Base-by-base conservation (phyloP, 139 green algal genomes). In the Tetraselmis striata region DNA sequence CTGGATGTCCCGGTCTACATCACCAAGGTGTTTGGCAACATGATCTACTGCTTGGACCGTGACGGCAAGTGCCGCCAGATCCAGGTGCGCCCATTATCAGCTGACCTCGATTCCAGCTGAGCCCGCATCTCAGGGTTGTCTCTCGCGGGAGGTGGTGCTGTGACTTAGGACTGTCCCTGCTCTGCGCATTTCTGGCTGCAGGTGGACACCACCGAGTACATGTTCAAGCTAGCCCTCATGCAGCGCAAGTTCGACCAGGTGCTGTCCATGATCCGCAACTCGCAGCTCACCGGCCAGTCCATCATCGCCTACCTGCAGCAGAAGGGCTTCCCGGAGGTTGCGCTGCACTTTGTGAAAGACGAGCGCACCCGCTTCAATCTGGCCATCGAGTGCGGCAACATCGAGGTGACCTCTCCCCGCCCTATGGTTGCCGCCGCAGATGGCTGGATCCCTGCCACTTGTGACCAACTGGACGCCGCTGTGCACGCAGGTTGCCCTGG, bases 251-350 rank as follows among this genome's bases (percentile, higher is more conserved):
- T 97, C 86, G 96, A 99, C 88, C 87, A 90, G 58, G 97, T 99
- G 83, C 92, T 98, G 59, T 29, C 81, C 75, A 98, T 99, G 94
- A 98, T 99, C 90, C 91, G 93, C 32, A 86, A 86, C 87, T 91
- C 86, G 58, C 84, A 87, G 75, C 93, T 99, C 76, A 98, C 93
- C 88, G 97, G 97, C 26, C 92, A 98, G 85, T 93, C 94, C 84
- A 99, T 99, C 93, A 99, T 99, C 86, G 91, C 92, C 1, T 99
- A 99, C 92, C 90, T 99, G 87, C 95, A 98, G 89, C 88, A 95
- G 86, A 99, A 99, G 91, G 97, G 97, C 32, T 99, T 97, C 92
- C 97, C 97, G 1, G 97, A 99, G 89, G 94, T 98, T 24, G 96
- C 95, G 76, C 92, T 98, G 84, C 95, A 98, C 89, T 98, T 98